Conservation (phyloP, 163 green algal genomes). For the Scenedesmus sp. region DNA sequence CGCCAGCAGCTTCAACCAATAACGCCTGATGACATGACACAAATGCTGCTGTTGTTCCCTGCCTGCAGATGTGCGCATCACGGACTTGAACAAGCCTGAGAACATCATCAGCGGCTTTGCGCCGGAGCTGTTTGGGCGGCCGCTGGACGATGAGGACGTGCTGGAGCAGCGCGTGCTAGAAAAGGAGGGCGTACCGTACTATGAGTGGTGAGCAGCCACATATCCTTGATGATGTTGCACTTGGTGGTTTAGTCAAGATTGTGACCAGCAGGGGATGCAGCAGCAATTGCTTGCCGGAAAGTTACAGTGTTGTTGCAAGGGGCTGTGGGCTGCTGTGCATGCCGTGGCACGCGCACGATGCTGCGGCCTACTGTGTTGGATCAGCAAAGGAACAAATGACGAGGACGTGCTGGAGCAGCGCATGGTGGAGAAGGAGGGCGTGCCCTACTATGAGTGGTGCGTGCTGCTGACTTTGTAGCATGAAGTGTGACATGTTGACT, state of each 20-base stretch:
- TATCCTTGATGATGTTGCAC: not conserved
- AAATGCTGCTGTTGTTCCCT: not conserved
- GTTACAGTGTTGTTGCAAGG: too few relatives aligned
- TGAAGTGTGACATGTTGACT: not conserved
- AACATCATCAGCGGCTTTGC: slow-evolving; percentile 92
- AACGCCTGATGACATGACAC: too few relatives aligned
- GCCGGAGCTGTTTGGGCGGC: slow-evolving; percentile 87
- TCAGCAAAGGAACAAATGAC: slow-evolving; percentile 58
- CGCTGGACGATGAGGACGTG: slow-evolving; percentile 84
- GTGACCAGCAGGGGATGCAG: slow-evolving; percentile 57
- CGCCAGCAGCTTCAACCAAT: not conserved
- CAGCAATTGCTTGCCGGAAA: slow-evolving; percentile 49
- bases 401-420: slow-evolving; percentile 80
- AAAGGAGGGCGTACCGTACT: slow-evolving; percentile 71
- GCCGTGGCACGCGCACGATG: too few relatives aligned
- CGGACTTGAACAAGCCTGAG: slow-evolving; percentile 81
- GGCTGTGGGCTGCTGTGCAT: not conserved
- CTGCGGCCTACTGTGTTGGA: not conserved
- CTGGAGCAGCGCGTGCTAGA: slow-evolving; percentile 57
- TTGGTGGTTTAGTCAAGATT: slow-evolving; percentile 28
- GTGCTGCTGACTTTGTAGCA: not conserved
- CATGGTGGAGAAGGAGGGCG: slow-evolving; percentile 60
- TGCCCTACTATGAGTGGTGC: slow-evolving; percentile 81
- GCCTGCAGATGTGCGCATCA: slow-evolving; percentile 56
- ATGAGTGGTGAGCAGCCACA: slow-evolving; percentile 67